phyloP scores from a whole-genome alignment of 257 asterid genomes.

The Solanum piurae region DNA sequence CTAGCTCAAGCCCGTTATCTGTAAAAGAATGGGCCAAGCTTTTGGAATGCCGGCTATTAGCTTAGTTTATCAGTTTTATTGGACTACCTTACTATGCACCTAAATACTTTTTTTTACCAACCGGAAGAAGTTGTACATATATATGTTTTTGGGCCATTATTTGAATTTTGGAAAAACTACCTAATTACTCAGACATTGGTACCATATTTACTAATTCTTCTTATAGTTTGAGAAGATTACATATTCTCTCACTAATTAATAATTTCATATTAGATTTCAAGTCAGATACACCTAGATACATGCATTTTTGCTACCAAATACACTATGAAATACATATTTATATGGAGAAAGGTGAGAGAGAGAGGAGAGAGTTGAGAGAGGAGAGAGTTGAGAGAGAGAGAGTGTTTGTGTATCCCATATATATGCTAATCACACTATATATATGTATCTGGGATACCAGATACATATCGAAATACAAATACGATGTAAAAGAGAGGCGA shows the following conservation, averaged over 20 bases:
- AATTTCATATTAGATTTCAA: too few species aligned
- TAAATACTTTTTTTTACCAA: too few species aligned
- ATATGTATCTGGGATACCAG: background rate
- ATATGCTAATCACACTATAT: background rate
- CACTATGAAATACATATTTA: background rate
- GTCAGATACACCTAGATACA: too few species aligned
- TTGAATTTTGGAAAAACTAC: too few species aligned
- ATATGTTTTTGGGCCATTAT: too few species aligned
- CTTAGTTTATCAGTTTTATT: too few species aligned
- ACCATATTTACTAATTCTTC: background rate
- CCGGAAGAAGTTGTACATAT: background rate
- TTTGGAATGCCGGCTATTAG: background rate
- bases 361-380: too few species aligned
- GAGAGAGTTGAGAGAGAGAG: too few species aligned
- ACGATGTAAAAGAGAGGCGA: background rate
- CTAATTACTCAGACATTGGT: too few species aligned
- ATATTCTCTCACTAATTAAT: background rate
- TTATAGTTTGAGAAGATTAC: too few species aligned
- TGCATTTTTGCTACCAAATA: background rate
- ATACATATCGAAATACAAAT: background rate
- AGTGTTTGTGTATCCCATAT: too few species aligned
- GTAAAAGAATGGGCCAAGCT: background rate
- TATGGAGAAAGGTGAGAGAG: background rate
- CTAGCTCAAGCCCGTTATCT: background rate
- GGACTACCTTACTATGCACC: too few species aligned